Evolutionary conservation across 345 rosid genomes (phyloP), one percentile per base, ranked within the genome.

Genomic region (Eucalyptus marginata): DNA sequence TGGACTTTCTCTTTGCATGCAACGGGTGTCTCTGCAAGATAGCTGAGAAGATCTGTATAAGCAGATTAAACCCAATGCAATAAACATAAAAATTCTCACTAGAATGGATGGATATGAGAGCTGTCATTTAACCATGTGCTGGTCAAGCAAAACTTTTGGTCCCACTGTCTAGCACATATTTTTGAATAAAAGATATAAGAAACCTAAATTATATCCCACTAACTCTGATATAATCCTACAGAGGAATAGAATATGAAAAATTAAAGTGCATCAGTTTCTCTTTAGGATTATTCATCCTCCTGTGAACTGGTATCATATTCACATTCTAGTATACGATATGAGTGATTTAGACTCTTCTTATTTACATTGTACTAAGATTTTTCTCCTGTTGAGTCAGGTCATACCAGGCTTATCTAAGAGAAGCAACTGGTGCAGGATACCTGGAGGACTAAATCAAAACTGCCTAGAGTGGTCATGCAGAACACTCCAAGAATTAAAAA

Each of bases 11-110:
- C 99, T 90, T 93, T 92, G 91, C 95, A 95, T 36, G 99, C 98
- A 89, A 91, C 50, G 16, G 99, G 99, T 31, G 95, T 90, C 92
- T 96, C 97, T 87, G 99, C 99, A 90, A 97, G 99, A 94, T 95
- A 97, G 90, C 99, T 97, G 89, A 66, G 86, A 87, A 88, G 91
- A 88, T 90, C 83, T 43, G 84, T 58, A 76, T 56, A 85, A 46
- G 52, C 31, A 86, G 47, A 40, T 50, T 50, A 56, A 86, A 86
- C 62, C n/a, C 56, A n/a, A 36, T 25, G 22, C 46, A 50, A 33
- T n/a, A 51, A 44, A n/a, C 56, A 86, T 40, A 51, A 17, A 56
- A 86, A 49, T 36, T 86, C 62, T 36, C 62, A 52, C 64, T 86
- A 50, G 66, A 86, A 36, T 18, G 13, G 25, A 76, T 76, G 47